Evolutionary conservation across 2,329 filamentous ascomycete genomes (phyloP).

Genomic region (Trichoderma sp.): DNA sequence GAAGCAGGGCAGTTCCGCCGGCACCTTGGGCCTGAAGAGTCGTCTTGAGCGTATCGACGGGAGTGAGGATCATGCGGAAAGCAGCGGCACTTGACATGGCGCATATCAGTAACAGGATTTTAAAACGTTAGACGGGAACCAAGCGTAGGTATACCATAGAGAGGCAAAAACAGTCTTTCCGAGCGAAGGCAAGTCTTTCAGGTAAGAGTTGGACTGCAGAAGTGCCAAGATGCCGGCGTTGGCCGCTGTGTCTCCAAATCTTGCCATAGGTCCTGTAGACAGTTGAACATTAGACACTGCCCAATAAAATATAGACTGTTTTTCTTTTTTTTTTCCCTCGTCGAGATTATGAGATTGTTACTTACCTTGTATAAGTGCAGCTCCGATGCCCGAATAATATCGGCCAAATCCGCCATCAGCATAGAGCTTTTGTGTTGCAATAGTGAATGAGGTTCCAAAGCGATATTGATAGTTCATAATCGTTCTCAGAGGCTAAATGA

Average conservation of each 20-base stretch:
- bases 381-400: conserved; percentile 52
- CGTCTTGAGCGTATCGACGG: conserved; percentile 55
- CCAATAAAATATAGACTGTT: neutral
- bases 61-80: conserved; percentile 53
- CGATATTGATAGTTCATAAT: conserved; percentile 59
- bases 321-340: too few relatives aligned
- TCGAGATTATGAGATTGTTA: neutral
- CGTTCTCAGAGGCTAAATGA: conserved; percentile 49
- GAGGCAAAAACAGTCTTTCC: conserved; percentile 54
- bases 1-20: conserved; percentile 47
- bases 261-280: conserved; percentile 46
- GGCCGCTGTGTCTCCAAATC: conserved; percentile 54
- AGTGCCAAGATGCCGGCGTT: conserved; percentile 55
- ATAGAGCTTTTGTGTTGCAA: conserved; percentile 47
- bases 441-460: conserved; percentile 48
- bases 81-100: conserved; percentile 44
- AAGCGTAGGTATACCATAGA: conserved; percentile 41
- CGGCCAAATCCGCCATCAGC: conserved; percentile 47
- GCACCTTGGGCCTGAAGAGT: conserved; percentile 53
- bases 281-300: neutral
- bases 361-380: conserved; percentile 51
- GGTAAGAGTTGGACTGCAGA: conserved; percentile 51
- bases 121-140: too few relatives aligned
- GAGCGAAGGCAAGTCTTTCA: conserved; percentile 48
- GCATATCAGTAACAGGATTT: neutral